Evolutionary conservation across 192 early-diverging fungal genomes (phyloP).

Genomic region (Coemansia sp.): DNA sequence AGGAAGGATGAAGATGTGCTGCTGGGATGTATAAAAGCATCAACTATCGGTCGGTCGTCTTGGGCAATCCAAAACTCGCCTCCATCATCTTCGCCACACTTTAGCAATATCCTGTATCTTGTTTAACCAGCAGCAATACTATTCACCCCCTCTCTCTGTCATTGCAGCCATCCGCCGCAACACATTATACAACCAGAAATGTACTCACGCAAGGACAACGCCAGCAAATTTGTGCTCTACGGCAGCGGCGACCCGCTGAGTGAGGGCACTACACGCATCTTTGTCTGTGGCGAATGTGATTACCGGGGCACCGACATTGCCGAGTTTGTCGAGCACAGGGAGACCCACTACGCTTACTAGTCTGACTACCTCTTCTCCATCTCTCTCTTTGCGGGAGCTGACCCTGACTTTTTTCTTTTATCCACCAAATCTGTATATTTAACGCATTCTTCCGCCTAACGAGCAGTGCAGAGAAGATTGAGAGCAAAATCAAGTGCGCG

Average conservation of each 20-base stretch:
- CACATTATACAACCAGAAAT: background rate
- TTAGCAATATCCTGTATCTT: too few species aligned
- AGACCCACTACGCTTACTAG: slow-evolving; percentile 16
- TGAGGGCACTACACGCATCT: slow-evolving; percentile 10
- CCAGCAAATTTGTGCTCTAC: background rate
- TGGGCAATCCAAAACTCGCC: background rate
- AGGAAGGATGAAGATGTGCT: background rate
- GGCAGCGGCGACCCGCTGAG: slow-evolving; percentile 1
- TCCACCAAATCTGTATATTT: slow-evolving; percentile 4
- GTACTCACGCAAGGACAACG: slow-evolving; percentile 1
- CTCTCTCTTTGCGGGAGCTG: background rate
- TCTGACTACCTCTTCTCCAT: background rate
- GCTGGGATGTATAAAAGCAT: background rate
- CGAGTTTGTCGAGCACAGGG: slow-evolving; percentile 41
- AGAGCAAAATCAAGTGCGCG: background rate
- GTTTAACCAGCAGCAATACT: too few species aligned
- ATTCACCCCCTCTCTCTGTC: too few species aligned
- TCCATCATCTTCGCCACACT: background rate
- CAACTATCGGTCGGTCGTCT: background rate
- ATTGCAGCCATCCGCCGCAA: background rate
- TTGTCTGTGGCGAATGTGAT: slow-evolving; percentile 40
- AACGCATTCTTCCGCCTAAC: slow-evolving; percentile 1
- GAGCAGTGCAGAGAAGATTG: background rate
- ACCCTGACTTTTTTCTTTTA: background rate
- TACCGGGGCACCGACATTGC: slow-evolving; percentile 28